A percentile compares a stretch with the other conserved stretches of the same genome.
These are phyloP conservation scores for Sporothrix inflata DNA, from an alignment of 2,329 filamentous ascomycete species.

Conservation along the genomic window DNA sequence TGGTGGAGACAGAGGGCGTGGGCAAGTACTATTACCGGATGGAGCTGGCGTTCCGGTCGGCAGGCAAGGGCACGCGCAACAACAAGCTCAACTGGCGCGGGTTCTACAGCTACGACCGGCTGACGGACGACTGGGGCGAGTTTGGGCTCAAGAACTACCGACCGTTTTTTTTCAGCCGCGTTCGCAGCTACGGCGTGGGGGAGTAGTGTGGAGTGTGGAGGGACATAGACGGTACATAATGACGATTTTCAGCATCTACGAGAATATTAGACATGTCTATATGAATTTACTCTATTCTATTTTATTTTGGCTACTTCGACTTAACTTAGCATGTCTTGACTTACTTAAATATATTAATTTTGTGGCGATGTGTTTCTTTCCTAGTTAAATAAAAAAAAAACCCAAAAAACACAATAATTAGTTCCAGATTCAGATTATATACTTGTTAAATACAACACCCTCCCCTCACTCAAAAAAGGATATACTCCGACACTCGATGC, in stretches of 20 bases:
- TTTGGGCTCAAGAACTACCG: conserved; percentile 70
- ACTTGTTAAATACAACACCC: too few species aligned
- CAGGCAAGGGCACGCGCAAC: conserved; percentile 68
- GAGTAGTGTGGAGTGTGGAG: conserved; percentile 24
- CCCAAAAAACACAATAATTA: too few species aligned
- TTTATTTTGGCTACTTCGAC: too few species aligned
- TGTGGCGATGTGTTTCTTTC: too few species aligned
- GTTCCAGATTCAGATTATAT: too few species aligned
- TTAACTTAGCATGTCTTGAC: too few species aligned
- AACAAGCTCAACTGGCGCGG: conserved; percentile 88
- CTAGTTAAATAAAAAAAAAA: too few species aligned
- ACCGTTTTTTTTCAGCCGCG: conserved; percentile 68
- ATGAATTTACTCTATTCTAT: neutral
- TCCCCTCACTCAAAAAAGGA: conserved; percentile 18
- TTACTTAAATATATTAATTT: too few species aligned
- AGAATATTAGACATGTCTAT: neutral
- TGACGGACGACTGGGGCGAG: conserved; percentile 89
- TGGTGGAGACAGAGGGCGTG: conserved; percentile 85
- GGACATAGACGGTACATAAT: neutral
- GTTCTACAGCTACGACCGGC: conserved; percentile 86
- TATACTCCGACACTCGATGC: conserved; percentile 17
- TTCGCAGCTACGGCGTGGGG: conserved; percentile 56
- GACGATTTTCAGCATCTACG: neutral
- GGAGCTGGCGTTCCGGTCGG: conserved; percentile 71
- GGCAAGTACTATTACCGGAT: conserved; percentile 85